phyloP scores from a whole-genome alignment of 2,329 filamentous ascomycete species.

The Cercospora zeae-maydis region DNA sequence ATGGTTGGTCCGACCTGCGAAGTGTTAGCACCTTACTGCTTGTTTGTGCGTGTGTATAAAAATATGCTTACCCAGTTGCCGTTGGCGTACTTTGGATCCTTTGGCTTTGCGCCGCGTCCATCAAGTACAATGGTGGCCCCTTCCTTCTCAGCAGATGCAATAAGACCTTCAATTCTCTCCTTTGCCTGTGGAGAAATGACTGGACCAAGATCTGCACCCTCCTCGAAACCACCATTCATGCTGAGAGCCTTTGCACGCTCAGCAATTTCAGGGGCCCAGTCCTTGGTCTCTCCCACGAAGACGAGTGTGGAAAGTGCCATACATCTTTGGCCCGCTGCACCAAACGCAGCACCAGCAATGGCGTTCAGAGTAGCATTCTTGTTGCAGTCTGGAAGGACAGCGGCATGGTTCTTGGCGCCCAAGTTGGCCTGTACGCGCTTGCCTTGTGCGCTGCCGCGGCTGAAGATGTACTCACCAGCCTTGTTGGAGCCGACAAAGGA shows the following conservation, averaged over 20 bases:
- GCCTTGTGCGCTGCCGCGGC: conserved; percentile 73
- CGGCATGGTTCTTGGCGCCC: conserved; percentile 84
- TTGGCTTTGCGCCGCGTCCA: conserved; percentile 67
- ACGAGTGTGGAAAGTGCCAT: conserved; percentile 83
- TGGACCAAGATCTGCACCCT: conserved; percentile 74
- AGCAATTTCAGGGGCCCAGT: conserved; percentile 75
- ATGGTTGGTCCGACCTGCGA: conserved; percentile 71
- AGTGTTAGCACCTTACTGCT: conserved; percentile 21
- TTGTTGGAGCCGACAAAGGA: conserved; percentile 85
- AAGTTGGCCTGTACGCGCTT: conserved; percentile 87
- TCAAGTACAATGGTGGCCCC: conserved; percentile 80
- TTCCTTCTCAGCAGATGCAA: conserved; percentile 72
- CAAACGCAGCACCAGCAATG: conserved; percentile 78
- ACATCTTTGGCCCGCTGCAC: conserved; percentile 78
- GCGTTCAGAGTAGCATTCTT: conserved; percentile 87
- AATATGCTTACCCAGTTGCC: conserved; percentile 65
- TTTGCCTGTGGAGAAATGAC: conserved; percentile 78
- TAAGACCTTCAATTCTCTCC: conserved; percentile 71
- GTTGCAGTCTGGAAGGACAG: conserved; percentile 80
- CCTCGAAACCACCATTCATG: conserved; percentile 77
- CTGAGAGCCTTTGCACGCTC: conserved; percentile 69
- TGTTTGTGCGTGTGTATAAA: neutral
- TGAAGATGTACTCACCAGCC: conserved; percentile 83
- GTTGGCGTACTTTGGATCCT: conserved; percentile 66
- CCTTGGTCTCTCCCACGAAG: conserved; percentile 78